Evolutionary conservation across 768 basidiomycete species (phyloP).

Genomic region (Russula emetica): DNA sequence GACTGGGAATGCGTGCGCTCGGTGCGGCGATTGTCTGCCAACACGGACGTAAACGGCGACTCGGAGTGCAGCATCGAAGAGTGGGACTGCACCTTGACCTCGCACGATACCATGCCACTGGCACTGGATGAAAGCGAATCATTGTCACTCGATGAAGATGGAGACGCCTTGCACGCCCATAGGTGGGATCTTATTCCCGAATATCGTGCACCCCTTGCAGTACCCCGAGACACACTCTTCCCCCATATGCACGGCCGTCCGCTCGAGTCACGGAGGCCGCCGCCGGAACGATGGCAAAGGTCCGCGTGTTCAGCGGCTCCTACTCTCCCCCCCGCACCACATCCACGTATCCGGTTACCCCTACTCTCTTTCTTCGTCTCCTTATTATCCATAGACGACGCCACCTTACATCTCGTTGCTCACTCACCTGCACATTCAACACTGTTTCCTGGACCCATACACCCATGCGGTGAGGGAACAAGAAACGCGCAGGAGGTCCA

Average conservation of each 20-base stretch:
- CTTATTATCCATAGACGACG: slow-evolving; percentile 11
- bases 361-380: not conserved
- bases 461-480: not conserved
- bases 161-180: not conserved
- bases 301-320: not conserved
- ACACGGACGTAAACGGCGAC: not conserved
- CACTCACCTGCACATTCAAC: slow-evolving; percentile 1
- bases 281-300: not conserved
- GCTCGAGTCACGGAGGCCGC: not conserved
- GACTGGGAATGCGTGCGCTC: slow-evolving; percentile 2
- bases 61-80: not conserved
- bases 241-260: slow-evolving; percentile 3
- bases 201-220: not conserved
- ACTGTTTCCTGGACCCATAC: slow-evolving; percentile 6
- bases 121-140: not conserved
- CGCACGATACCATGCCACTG: not conserved
- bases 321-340: not conserved
- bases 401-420: slow-evolving; percentile 4
- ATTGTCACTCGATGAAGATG: not conserved
- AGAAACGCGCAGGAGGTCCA: not conserved
- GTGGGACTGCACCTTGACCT: not conserved
- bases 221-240: not conserved
- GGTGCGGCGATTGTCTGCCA: not conserved
- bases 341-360: not conserved
- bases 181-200: slow-evolving; percentile 1